These are phyloP conservation scores for Fusarium floridanum DNA, from an alignment of 2,329 filamentous ascomycete species.

Conservation along the genomic window DNA sequence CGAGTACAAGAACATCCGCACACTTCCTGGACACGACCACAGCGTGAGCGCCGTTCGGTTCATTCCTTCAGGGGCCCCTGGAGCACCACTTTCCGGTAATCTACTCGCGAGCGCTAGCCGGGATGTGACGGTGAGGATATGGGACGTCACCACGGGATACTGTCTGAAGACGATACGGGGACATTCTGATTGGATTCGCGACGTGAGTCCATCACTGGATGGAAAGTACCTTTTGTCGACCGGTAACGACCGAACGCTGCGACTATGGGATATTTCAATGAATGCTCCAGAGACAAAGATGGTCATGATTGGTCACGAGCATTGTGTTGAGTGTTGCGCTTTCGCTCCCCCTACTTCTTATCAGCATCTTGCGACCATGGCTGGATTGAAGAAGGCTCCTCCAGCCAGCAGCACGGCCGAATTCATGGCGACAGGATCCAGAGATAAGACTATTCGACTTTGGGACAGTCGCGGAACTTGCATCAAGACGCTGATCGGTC, in stretches of 20 bases:
- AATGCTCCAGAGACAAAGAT: slow-evolving; percentile 77
- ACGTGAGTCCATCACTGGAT: slow-evolving; percentile 85
- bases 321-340: slow-evolving; percentile 86
- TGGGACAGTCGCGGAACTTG: slow-evolving; percentile 90
- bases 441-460: slow-evolving; percentile 91
- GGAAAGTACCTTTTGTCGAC: slow-evolving; percentile 86
- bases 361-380: slow-evolving; percentile 79
- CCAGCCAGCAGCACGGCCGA: slow-evolving; percentile 81
- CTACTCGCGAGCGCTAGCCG: slow-evolving; percentile 87
- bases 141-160: slow-evolving; percentile 94
- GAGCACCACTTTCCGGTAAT: slow-evolving; percentile 83
- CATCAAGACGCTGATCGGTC: slow-evolving; percentile 86
- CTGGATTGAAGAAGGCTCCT: slow-evolving; percentile 86
- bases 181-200: slow-evolving; percentile 91
- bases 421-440: slow-evolving; percentile 88
- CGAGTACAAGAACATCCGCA: slow-evolving; percentile 95
- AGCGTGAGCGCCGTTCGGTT: slow-evolving; percentile 91
- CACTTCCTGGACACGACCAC: slow-evolving; percentile 91
- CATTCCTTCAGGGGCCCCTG: slow-evolving; percentile 84
- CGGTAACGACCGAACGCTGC: slow-evolving; percentile 83
- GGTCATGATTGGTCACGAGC: slow-evolving; percentile 87
- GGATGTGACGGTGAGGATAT: slow-evolving; percentile 87
- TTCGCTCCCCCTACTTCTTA: slow-evolving; percentile 87
- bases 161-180: slow-evolving; percentile 91
- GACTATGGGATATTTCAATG: slow-evolving; percentile 86